Conservation (phyloP, 2,329 filamentous ascomycete species). For the Monilinia aucupariae region DNA sequence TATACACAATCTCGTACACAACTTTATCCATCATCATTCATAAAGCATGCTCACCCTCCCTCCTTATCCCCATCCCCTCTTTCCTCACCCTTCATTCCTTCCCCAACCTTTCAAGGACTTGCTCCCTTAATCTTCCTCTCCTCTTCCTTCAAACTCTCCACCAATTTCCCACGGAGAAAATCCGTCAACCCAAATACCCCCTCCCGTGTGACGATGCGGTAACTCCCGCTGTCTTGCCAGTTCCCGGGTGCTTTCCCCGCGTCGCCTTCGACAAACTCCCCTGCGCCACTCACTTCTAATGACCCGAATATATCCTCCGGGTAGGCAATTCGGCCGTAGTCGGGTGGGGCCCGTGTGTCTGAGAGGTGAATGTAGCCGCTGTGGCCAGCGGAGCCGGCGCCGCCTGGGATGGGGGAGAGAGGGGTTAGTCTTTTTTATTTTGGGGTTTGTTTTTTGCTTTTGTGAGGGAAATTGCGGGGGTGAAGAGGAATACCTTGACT, state of each 20-base stretch:
- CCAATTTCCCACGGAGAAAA: slow-evolving; percentile 49
- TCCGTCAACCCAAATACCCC: slow-evolving; percentile 55
- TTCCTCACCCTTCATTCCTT: slow-evolving; percentile 14
- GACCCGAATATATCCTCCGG: slow-evolving; percentile 67
- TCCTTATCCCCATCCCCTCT: no score
- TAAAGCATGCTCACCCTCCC: background rate
- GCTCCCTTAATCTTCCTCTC: slow-evolving; percentile 36
- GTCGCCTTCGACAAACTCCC: slow-evolving; percentile 41
- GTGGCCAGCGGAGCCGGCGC: slow-evolving; percentile 52
- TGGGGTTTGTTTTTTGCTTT: no score
- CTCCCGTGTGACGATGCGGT: slow-evolving; percentile 58
- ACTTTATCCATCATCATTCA: background rate
- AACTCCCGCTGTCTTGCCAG: slow-evolving; percentile 56
- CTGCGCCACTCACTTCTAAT: slow-evolving; percentile 55
- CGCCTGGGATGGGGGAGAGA: slow-evolving; percentile 38
- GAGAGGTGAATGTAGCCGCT: slow-evolving; percentile 62
- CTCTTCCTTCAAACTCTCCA: slow-evolving; percentile 48
- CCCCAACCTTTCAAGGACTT: background rate
- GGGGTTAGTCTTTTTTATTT: slow-evolving; percentile 20
- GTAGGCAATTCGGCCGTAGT: slow-evolving; percentile 63
- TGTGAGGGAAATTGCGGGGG: no score
- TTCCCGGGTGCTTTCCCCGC: slow-evolving; percentile 37
- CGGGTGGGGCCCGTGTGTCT: slow-evolving; percentile 57
- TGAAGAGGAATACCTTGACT: slow-evolving; percentile 41
- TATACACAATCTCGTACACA: background rate